A percentile compares a stretch with the other conserved stretches of the same genome.
phyloP scores from a whole-genome alignment of 2,329 filamentous ascomycete species.

The Rhinocladiella similis region DNA sequence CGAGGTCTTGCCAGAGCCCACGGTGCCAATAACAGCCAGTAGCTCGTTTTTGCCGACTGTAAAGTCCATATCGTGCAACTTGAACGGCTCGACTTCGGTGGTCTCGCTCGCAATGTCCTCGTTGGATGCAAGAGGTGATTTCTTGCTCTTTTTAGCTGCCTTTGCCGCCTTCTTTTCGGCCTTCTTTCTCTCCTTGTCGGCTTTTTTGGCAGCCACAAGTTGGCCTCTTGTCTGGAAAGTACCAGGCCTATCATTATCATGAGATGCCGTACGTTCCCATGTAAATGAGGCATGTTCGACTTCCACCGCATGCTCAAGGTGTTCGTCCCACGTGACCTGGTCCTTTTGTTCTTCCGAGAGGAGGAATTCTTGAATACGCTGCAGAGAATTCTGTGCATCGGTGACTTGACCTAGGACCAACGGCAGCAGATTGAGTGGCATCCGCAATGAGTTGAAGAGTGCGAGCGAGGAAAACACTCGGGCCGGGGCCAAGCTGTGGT shows the following conservation, averaged over 20 bases:
- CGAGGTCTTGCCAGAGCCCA: conserved; percentile 87
- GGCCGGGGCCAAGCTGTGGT: conserved; percentile 70
- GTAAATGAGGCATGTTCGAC: conserved; percentile 76
- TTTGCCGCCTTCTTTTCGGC: conserved; percentile 38
- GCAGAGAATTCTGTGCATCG: conserved; percentile 82
- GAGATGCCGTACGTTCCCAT: conserved; percentile 65
- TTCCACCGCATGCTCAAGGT: conserved; percentile 61
- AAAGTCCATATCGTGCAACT: conserved; percentile 40
- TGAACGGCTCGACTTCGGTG: conserved; percentile 39
- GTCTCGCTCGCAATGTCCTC: conserved; percentile 30
- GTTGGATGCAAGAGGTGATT: conserved; percentile 31
- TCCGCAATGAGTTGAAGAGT: conserved; percentile 85
- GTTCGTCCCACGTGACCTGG: conserved; percentile 59
- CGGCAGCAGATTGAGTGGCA: conserved; percentile 86
- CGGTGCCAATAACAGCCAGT: conserved; percentile 79
- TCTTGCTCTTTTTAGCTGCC: conserved; percentile 33
- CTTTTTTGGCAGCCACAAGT: conserved; percentile 40
- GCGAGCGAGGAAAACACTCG: conserved; percentile 86
- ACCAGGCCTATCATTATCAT: conserved; percentile 30
- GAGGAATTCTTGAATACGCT: conserved; percentile 85
- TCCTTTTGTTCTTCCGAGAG: conserved; percentile 82
- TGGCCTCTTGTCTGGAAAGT: conserved; percentile 34
- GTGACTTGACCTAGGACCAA: conserved; percentile 85
- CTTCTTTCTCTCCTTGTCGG: conserved; percentile 49
- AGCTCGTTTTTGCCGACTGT: conserved; percentile 49